phyloP scores from a whole-genome alignment of 805 yeast species.

The Priceomyces carsonii region DNA sequence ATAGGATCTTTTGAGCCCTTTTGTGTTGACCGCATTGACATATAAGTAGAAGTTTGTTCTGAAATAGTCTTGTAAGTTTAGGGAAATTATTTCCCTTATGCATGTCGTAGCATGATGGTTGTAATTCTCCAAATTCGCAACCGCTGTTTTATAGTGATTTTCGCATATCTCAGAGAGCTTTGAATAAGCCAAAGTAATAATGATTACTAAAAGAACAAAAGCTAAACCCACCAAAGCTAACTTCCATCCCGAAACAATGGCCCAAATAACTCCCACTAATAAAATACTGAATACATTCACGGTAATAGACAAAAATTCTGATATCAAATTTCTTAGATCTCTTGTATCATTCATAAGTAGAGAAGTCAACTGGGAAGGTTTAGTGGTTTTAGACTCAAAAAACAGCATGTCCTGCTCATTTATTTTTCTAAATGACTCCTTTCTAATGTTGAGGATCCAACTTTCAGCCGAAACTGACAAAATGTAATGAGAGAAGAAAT shows the following conservation, averaged over 20 bases:
- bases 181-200: conserved; percentile 55
- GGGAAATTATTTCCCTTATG: conserved; percentile 61
- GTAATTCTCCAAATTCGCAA: conserved; percentile 54
- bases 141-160: conserved; percentile 53
- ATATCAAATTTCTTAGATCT: conserved; percentile 66
- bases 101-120: conserved; percentile 56
- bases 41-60: conserved; percentile 28
- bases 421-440: conserved; percentile 47
- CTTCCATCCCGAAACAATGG: conserved; percentile 80
- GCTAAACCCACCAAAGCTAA: conserved; percentile 80
- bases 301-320: conserved; percentile 59
- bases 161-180: conserved; percentile 54
- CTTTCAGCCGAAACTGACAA: conserved; percentile 63
- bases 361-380: conserved; percentile 58
- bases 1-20: conserved; percentile 55
- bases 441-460: conserved; percentile 62
- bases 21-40: conserved; percentile 28
- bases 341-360: conserved; percentile 79
- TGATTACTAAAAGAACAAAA: conserved; percentile 62
- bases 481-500: conserved; percentile 50
- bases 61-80: conserved; percentile 56
- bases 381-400: conserved; percentile 41
- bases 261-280: conserved; percentile 71
- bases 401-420: conserved; percentile 54
- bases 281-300: conserved; percentile 56